These are phyloP conservation scores for Populus simonii DNA, from an alignment of 345 rosid species.

Conservation along the genomic window DNA sequence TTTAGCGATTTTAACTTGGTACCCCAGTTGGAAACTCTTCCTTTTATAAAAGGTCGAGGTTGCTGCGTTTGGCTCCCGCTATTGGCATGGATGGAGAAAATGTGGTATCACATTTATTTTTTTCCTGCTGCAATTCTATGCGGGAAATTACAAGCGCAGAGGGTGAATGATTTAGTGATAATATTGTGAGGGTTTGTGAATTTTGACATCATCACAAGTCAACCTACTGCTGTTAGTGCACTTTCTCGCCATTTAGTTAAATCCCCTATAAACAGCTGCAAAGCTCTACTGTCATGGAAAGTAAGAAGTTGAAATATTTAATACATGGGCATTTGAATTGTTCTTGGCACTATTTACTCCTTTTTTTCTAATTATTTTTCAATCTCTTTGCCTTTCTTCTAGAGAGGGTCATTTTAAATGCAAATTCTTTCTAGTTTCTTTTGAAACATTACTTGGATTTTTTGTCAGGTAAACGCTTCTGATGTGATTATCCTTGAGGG, in stretches of 20 bases:
- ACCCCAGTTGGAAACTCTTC: neutral
- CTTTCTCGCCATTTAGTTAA: neutral
- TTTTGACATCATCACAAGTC: neutral
- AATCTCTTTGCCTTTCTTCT: neutral
- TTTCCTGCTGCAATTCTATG: neutral
- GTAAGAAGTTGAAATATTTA: neutral
- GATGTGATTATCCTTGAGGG: slow-evolving; percentile 99
- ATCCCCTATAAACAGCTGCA: neutral
- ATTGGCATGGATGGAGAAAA: neutral
- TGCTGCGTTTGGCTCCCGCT: neutral
- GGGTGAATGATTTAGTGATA: neutral
- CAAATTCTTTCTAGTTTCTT: neutral
- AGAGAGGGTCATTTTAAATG: neutral
- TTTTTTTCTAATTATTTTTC: neutral
- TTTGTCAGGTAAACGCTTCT: slow-evolving; percentile 83
- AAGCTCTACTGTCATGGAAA: neutral
- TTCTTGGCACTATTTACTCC: neutral
- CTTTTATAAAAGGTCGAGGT: neutral
- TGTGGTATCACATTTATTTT: neutral
- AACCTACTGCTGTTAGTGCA: neutral
- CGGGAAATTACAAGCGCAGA: neutral
- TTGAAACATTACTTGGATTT: neutral
- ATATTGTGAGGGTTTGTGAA: neutral
- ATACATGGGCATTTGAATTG: neutral
- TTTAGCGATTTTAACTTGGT: neutral